These are phyloP conservation scores for Hygrocybe coccinea DNA, from an alignment of 768 basidiomycete genomes.

Conservation along the genomic window DNA sequence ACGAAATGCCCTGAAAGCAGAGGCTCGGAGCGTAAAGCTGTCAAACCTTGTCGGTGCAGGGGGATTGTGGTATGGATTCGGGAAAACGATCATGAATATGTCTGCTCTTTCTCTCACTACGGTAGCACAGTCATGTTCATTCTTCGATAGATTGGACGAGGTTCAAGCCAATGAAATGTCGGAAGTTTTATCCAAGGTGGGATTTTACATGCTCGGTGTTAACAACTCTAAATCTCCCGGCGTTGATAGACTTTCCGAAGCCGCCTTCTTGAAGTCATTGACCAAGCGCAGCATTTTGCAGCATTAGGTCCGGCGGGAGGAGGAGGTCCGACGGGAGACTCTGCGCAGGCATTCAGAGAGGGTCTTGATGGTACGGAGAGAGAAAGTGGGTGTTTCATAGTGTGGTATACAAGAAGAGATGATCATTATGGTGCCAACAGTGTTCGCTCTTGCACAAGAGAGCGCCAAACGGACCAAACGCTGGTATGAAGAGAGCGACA, in stretches of 20 bases:
- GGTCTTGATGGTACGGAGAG: constrained; percentile 91
- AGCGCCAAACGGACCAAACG: constrained; percentile 68
- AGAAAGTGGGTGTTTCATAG: constrained; percentile 59
- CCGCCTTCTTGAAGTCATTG: constrained; percentile 73
- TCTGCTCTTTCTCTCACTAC: constrained; percentile 26
- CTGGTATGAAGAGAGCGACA: constrained; percentile 80
- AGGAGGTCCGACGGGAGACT: constrained; percentile 48
- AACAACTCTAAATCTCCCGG: constrained; percentile 6
- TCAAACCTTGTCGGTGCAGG: constrained; percentile 81
- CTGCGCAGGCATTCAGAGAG: constrained; percentile 76
- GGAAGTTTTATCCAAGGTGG: constrained; percentile 61
- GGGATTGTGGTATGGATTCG: constrained; percentile 90
- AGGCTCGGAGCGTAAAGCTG: constrained; percentile 78
- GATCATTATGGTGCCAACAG: constrained; percentile 35
- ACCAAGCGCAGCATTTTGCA: constrained; percentile 87
- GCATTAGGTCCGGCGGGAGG: constrained; percentile 57
- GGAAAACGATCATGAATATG: constrained; percentile 82
- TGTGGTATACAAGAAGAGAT: neutral
- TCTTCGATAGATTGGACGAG: constrained; percentile 60
- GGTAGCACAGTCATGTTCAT: constrained; percentile 2
- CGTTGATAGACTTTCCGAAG: constrained; percentile 61
- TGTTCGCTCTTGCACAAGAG: constrained; percentile 82
- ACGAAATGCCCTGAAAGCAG: constrained; percentile 82
- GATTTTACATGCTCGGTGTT: constrained; percentile 8
- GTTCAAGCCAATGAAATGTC: constrained; percentile 69